A percentile compares a stretch with the other conserved stretches of the same genome.
These are phyloP conservation scores for Suillus tomentosus DNA, from an alignment of 768 basidiomycete genomes.

Conservation along the genomic window DNA sequence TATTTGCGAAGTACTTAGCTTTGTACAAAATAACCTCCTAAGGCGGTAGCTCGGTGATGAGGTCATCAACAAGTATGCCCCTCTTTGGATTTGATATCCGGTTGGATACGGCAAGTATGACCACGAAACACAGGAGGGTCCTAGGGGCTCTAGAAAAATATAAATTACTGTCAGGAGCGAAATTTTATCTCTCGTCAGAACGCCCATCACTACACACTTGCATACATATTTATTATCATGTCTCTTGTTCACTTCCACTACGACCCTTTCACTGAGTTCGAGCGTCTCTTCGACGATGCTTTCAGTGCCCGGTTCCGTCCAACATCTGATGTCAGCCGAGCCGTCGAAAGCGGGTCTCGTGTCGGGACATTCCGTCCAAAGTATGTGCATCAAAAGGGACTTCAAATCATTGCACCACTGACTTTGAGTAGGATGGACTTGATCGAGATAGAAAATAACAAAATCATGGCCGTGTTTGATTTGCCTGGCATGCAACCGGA, in stretches of 20 bases:
- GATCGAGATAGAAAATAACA: constrained; percentile 48
- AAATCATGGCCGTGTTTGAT: constrained; percentile 60
- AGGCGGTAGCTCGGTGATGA: too few relatives aligned
- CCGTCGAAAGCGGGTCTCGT: constrained; percentile 15
- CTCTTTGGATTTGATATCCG: neutral
- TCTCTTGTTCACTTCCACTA: constrained; percentile 32
- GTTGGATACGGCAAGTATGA: neutral
- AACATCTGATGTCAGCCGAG: constrained; percentile 13
- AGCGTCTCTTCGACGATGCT: constrained; percentile 47
- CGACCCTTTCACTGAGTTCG: constrained; percentile 44
- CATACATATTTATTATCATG: constrained; percentile 19
- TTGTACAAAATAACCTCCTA: too few relatives aligned
- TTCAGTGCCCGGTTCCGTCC: constrained; percentile 31
- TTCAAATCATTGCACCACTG: neutral
- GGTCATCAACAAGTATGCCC: neutral
- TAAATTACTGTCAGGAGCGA: neutral
- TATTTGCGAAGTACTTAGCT: too few relatives aligned
- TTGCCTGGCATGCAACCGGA: constrained; percentile 56
- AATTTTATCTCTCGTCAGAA: neutral
- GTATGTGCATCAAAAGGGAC: constrained; percentile 19
- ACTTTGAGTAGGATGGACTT: constrained; percentile 49
- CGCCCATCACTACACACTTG: neutral
- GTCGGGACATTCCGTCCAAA: constrained; percentile 30
- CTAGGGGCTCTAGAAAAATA: neutral
- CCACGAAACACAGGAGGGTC: too few relatives aligned